Conservation (phyloP, 2,329 filamentous ascomycete genomes). For the Magnaporthiopsis incrustans region DNA sequence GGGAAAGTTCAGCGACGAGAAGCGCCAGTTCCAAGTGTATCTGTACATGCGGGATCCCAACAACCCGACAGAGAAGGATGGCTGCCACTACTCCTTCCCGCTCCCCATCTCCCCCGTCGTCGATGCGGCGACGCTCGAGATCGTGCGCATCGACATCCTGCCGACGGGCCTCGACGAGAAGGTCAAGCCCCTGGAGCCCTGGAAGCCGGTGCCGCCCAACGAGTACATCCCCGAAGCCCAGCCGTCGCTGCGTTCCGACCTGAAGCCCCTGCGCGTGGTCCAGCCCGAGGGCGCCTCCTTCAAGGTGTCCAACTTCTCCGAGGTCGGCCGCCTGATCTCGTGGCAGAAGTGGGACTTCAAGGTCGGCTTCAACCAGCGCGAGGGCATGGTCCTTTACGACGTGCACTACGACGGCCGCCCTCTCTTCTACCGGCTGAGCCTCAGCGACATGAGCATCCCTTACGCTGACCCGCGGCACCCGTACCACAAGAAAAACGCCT, state of each 20-base stretch:
- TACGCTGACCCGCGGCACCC: slow-evolving; percentile 59
- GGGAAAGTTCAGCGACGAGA: slow-evolving; percentile 12
- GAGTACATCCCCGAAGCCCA: slow-evolving; percentile 28
- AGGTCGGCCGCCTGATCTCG: slow-evolving; percentile 37
- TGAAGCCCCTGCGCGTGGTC: slow-evolving; percentile 43
- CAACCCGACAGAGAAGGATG: slow-evolving; percentile 52
- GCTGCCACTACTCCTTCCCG: slow-evolving; percentile 62
- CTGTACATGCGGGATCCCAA: slow-evolving; percentile 57
- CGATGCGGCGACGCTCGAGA: slow-evolving; percentile 51
- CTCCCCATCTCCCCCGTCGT: slow-evolving; percentile 61
- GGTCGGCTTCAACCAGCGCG: slow-evolving; percentile 60
- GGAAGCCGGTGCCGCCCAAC: slow-evolving; percentile 22
- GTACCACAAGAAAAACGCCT: slow-evolving; percentile 62
- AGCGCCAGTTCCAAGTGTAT: slow-evolving; percentile 48
- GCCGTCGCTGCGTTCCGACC: slow-evolving; percentile 30
- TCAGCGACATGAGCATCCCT: slow-evolving; percentile 63
- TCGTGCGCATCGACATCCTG: slow-evolving; percentile 61
- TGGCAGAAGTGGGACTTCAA: slow-evolving; percentile 67
- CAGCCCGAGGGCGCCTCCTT: slow-evolving; percentile 25
- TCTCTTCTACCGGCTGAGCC: slow-evolving; percentile 57
- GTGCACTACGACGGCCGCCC: slow-evolving; percentile 58
- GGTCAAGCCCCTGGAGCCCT: slow-evolving; percentile 32
- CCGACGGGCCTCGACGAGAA: slow-evolving; percentile 57
- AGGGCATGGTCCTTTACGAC: slow-evolving; percentile 64
- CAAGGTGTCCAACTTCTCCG: slow-evolving; percentile 43